Percentiles rank a stretch among this genome's conserved stretches.
phyloP scores from a whole-genome alignment of 1,139 yeast species.

The Debaryomyces psychrophilus region DNA sequence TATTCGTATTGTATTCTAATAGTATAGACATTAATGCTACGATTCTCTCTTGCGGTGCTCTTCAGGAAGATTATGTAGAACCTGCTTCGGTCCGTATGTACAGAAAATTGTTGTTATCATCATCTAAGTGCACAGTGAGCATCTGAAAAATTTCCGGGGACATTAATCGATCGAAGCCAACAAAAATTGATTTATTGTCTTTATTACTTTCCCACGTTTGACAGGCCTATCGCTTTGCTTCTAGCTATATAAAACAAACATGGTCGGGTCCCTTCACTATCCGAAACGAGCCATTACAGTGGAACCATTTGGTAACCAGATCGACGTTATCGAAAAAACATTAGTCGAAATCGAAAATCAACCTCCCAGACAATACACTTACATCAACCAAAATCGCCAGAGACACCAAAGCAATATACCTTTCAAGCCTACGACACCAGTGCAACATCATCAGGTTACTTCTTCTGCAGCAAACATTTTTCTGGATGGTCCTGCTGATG shows the following conservation, averaged over 20 bases:
- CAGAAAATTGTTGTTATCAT: too few relatives aligned
- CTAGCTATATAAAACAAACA: not conserved
- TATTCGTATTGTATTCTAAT: constrained; percentile 6
- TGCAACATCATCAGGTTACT: not conserved
- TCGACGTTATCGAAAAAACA: constrained; percentile 35
- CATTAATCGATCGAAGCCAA: constrained; percentile 1
- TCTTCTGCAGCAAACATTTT: not conserved
- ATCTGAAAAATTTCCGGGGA: constrained; percentile 5
- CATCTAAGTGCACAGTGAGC: not conserved
- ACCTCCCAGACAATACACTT: constrained; percentile 23
- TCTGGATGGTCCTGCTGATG: not conserved
- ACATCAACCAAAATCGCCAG: constrained; percentile 11
- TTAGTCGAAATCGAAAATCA: constrained; percentile 37
- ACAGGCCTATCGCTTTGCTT: not conserved
- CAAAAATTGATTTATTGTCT: not conserved
- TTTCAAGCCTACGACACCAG: not conserved
- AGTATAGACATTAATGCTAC: constrained; percentile 6
- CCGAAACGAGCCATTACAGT: constrained; percentile 31
- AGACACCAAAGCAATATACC: constrained; percentile 7
- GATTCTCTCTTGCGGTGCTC: not conserved
- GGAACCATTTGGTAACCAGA: constrained; percentile 39
- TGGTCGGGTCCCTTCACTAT: constrained; percentile 12
- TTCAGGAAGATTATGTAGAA: not conserved
- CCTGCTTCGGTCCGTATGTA: too few relatives aligned
- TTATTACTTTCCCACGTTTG: not conserved